Conservation (phyloP, 2,329 filamentous ascomycete species). For the Cordyceps farinosa region DNA sequence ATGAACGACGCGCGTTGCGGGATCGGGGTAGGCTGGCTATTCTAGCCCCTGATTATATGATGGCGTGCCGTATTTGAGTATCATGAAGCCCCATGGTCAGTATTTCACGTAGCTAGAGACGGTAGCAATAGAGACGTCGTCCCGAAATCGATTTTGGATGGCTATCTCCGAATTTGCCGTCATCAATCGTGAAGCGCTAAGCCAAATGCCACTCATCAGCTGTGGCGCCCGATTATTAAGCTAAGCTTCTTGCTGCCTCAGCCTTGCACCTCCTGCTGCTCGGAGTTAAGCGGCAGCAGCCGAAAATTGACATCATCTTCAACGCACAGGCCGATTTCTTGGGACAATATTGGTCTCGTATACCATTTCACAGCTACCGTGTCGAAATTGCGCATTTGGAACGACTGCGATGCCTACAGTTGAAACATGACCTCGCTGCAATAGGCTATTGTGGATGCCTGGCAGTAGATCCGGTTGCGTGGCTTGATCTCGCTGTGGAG, state of each 20-base stretch:
- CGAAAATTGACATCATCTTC: background rate
- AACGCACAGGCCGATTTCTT: background rate
- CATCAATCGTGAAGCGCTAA: constrained; percentile 10
- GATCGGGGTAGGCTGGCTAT: background rate
- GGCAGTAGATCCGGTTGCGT: background rate
- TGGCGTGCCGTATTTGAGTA: background rate
- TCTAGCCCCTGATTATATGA: background rate
- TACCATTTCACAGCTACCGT: no score
- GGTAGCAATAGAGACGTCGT: background rate
- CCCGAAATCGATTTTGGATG: background rate
- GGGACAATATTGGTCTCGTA: background rate
- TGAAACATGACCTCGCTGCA: background rate
- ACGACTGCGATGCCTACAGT: background rate
- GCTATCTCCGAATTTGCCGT: background rate
- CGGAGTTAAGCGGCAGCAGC: constrained; percentile 2
- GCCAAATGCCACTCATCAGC: background rate
- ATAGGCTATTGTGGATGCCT: background rate
- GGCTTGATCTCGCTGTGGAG: constrained; percentile 6
- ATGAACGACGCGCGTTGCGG: background rate
- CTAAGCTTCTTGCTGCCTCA: constrained; percentile 6
- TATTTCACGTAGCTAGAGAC: background rate
- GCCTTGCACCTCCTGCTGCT: background rate
- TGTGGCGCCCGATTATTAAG: constrained; percentile 13
- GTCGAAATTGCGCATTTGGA: background rate
- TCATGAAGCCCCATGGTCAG: background rate